A percentile compares a stretch with the other conserved stretches of the same genome.
Conservation (phyloP, 73 alveolate genomes). For the Tetrahymena malaccensis region DNA sequence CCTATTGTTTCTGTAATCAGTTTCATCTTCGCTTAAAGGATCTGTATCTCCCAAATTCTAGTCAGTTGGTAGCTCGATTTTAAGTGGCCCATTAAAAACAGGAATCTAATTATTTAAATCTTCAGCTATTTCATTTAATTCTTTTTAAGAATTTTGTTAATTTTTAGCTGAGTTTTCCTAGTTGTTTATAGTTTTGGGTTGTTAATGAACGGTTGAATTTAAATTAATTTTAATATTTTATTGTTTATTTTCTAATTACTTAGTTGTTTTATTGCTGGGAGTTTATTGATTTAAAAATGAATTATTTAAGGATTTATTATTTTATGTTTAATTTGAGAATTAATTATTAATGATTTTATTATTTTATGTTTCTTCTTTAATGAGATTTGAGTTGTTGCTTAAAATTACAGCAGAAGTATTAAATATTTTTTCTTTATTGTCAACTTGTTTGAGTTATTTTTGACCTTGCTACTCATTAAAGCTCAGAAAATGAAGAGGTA, state of each 20-base stretch:
- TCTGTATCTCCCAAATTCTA: background rate
- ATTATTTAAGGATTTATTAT: too few relatives aligned
- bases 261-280: background rate
- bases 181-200: too few relatives aligned
- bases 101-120: background rate
- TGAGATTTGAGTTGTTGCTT: background rate
- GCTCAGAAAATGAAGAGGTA: background rate
- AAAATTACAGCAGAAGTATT: background rate
- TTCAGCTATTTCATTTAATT: background rate
- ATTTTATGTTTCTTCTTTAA: background rate
- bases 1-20: background rate
- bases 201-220: background rate
- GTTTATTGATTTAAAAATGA: too few relatives aligned
- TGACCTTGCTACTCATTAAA: background rate
- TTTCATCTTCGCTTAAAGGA: background rate
- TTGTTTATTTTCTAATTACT: background rate
- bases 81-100: background rate
- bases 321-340: background rate
- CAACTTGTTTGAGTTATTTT: background rate
- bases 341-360: too few relatives aligned
- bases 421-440: background rate
- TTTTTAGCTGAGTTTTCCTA: too few relatives aligned
- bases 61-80: background rate
- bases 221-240: too few relatives aligned
- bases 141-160: background rate